Percentiles rank a stretch among this genome's conserved stretches.
Evolutionary conservation across 2,329 filamentous ascomycete species (phyloP).

Genomic region (Monilinia fructicola): DNA sequence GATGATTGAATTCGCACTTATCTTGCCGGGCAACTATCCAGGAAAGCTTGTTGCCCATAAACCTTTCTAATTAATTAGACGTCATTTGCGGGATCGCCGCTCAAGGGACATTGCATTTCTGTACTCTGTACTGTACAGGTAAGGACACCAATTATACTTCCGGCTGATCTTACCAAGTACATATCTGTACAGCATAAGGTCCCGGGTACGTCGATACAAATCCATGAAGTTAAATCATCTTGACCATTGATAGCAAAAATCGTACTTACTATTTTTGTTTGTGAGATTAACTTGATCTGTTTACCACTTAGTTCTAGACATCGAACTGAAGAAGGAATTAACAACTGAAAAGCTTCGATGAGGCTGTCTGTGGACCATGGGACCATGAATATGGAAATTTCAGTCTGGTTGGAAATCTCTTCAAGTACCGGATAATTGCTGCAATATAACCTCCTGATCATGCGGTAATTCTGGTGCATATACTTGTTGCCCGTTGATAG

Average conservation of each 20-base stretch:
- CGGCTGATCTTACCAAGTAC: not conserved
- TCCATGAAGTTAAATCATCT: not conserved
- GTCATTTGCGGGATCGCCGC: conserved; percentile 9
- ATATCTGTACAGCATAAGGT: not conserved
- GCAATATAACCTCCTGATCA: not conserved
- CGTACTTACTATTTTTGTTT: not conserved
- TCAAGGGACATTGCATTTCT: conserved; percentile 3
- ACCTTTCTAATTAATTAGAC: not conserved
- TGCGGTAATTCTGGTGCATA: not conserved
- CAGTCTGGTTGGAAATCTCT: not conserved
- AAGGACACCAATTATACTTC: not conserved
- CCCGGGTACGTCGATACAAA: not conserved
- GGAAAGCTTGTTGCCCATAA: not conserved
- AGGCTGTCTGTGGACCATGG: not conserved
- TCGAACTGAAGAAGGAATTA: not conserved
- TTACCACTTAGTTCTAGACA: not conserved
- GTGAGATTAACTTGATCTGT: not conserved
- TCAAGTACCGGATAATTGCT: not conserved
- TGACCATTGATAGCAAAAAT: not conserved
- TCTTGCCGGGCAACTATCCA: conserved; percentile 3
- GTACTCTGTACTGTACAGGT: not conserved
- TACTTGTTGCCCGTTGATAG: not conserved
- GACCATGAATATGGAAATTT: not conserved
- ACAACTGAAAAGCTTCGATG: not conserved
- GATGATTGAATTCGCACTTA: not conserved